Base-by-base conservation (phyloP, 208 protist species). In the Leishmania guyanensis region DNA sequence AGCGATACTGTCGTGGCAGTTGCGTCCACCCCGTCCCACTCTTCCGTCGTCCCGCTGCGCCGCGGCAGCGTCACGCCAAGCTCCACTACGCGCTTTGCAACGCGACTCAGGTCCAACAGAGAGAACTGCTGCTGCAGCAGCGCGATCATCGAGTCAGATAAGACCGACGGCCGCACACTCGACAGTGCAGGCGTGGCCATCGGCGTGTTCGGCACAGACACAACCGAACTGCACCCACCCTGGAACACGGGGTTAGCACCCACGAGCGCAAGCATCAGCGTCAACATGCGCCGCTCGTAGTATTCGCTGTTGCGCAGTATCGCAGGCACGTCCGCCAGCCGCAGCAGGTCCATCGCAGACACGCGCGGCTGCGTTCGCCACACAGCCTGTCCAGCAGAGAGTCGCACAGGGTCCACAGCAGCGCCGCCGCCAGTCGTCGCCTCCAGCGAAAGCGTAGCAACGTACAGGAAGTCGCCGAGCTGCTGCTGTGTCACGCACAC, bases 321-420 rank as follows among this genome's bases (percentile, higher is more conserved):
- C 2, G 80, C 71, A 6, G 74, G 39, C 17, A 88, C 78, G 71
- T 89, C 76, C 36, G 89, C 78, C n/a, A 81, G 10, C 39, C 73
- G 62, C 79, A 86, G 84, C 62, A 93, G 75, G 22, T 86, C 84
- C 66, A 82, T 83, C 17, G 87, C 89, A 46, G 89, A 92, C 36
- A 87, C 81, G 48, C 89, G 86, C 2, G 81, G 79, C 73, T 82
- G 71, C 26, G 36, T 58, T 36, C 75, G 80, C 89, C 89, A 92
- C 29, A 90, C 60, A 14, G 62, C 65, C 71, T 80, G 80, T 17
- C 78, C 78, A 16, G 79, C 79, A 3, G 79, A 79, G 26, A 78
- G 36, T 9, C 81, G 75, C 22, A 10, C 76, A 10, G 80, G 77
- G 43, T 78, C 74, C 20, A 70, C 36, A 48, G 76, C 69, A 39